Evolutionary conservation across 75 land plant species (phyloP).

Genomic region (Larix kaempferi): DNA sequence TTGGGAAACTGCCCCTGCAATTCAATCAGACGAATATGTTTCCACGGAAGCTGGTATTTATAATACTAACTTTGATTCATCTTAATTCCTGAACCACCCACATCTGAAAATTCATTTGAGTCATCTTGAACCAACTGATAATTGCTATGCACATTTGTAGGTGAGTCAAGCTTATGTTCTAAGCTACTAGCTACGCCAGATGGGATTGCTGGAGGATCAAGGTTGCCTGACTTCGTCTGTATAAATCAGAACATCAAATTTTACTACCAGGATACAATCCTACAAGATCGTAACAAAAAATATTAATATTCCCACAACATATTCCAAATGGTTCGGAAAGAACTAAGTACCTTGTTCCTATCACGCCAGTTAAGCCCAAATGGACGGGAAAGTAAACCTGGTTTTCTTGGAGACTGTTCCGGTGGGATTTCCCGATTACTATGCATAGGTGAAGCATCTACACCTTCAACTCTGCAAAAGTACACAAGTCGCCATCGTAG

Average conservation of each 20-base stretch:
- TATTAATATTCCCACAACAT: not conserved
- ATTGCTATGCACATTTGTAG: too few relatives aligned
- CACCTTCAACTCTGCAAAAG: slow-evolving; percentile 11
- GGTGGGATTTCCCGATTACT: slow-evolving; percentile 13
- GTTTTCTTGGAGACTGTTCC: slow-evolving; percentile 52
- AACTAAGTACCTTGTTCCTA: slow-evolving; percentile 50
- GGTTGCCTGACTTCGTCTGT: not conserved
- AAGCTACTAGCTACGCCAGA: not conserved
- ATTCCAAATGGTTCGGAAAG: not conserved
- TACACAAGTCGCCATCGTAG: not conserved
- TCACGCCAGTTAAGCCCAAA: slow-evolving; percentile 77
- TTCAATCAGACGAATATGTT: too few relatives aligned
- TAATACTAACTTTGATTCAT: too few relatives aligned
- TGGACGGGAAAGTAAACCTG: slow-evolving; percentile 59
- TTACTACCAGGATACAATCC: not conserved
- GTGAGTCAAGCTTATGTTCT: not conserved
- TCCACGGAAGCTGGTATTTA: too few relatives aligned
- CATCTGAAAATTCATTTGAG: too few relatives aligned
- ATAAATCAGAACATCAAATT: not conserved
- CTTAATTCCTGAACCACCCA: too few relatives aligned
- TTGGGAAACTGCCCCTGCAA: too few relatives aligned
- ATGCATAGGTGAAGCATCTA: slow-evolving; percentile 7
- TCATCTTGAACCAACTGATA: too few relatives aligned
- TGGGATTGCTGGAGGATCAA: not conserved
- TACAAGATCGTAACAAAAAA: not conserved